Evolutionary conservation across 2,329 filamentous ascomycete species (phyloP), one percentile per base, ranked within the genome.

Genomic region (Aureobasidium lini): DNA sequence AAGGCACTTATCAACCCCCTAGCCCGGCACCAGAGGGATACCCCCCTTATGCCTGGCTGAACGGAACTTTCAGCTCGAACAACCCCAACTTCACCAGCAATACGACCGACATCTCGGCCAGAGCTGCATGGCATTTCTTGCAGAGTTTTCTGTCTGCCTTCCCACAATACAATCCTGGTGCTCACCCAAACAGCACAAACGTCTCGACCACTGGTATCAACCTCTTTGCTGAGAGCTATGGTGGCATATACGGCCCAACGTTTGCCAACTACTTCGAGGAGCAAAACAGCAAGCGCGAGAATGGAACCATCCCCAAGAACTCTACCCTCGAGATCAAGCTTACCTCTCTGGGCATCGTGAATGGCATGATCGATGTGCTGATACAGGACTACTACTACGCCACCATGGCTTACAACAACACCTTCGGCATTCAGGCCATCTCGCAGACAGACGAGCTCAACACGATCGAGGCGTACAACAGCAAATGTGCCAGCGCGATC

Each of bases 291-390:
- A 76, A 75, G 56, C 79, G 81, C 13, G 67, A 70, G n/a, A 80
- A 77, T 58, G 81, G 83, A 3, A 70, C 76, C 1, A 60, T 82
- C 1, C 69, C 78, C 8, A 71, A 68, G 16, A 79, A 80, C 61
- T 75, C 72, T 37, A 84, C 82, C 1, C 71, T 86, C 10, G 78
- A 83, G 32, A 81, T 88, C 50, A 79, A 81, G 57, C 75, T 90
- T 8, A 75, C 75, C 13, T 82, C 86, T 0, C 71, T 90, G 0
- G 86, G 87, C 23, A 87, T 91, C 60, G 76, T 89, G 60, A 89
- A 90, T 69, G 87, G 86, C 11, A 83, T 86, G 63, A 75, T 90
- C 37, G 88, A 91, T 66, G 77, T 81, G 64, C 69, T 84, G 32
- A 76, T 84, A 1, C 85, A 90, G 71, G 75, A 76, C 3, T 79